A percentile compares a stretch with the other conserved stretches of the same genome.
These are phyloP conservation scores for Aspergillus leporis DNA, from an alignment of 495 filamentous ascomycete species.

Conservation along the genomic window DNA sequence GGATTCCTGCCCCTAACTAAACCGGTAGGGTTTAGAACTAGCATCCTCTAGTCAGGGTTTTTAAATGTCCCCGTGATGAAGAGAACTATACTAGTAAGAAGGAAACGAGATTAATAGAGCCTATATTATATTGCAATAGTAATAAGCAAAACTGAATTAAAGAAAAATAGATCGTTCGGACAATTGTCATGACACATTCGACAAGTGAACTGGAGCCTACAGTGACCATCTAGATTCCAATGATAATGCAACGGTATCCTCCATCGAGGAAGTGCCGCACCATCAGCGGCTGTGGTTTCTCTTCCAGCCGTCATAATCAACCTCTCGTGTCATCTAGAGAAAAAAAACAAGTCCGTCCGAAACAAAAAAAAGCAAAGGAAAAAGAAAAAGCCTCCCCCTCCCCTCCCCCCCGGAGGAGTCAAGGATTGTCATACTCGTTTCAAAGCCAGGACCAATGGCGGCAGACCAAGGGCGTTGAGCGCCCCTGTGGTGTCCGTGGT, in stretches of 20 bases:
- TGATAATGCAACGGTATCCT: background rate
- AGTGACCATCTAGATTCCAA: background rate
- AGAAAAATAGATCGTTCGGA: too few relatives aligned
- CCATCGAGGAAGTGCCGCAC: background rate
- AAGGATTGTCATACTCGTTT: background rate
- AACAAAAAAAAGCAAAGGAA: constrained; percentile 1
- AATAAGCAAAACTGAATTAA: too few relatives aligned
- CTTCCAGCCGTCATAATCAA: background rate
- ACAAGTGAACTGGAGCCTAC: too few relatives aligned
- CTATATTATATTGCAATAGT: too few relatives aligned
- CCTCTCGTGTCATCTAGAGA: background rate
- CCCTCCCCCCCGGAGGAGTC: background rate
- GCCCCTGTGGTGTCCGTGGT: constrained; percentile 3
- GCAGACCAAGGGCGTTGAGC: background rate
- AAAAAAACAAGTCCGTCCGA: background rate
- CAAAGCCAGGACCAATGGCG: background rate
- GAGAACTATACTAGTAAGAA: background rate
- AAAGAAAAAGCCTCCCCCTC: background rate
- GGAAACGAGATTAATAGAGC: too few relatives aligned
- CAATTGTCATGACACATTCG: too few relatives aligned
- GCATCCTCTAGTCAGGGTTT: background rate
- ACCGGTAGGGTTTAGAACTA: background rate
- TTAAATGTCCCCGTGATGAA: background rate
- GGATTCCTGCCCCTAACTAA: background rate
- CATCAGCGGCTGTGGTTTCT: background rate